A percentile compares a stretch with the other conserved stretches of the same genome.
These are phyloP conservation scores for Triticum urartu DNA, from an alignment of 176 grass and related monocot species.

Conservation along the genomic window DNA sequence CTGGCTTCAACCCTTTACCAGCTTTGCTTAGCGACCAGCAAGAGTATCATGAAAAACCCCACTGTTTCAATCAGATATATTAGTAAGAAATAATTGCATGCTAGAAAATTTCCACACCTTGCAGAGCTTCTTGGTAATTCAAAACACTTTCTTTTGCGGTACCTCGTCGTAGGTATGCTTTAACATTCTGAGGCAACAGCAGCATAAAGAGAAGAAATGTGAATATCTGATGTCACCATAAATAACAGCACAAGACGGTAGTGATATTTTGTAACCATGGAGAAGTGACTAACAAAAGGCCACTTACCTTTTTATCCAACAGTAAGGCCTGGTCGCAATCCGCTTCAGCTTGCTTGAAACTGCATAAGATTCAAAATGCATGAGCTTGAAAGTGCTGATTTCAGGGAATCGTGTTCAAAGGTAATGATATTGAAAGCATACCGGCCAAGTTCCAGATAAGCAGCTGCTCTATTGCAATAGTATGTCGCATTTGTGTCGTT, in stretches of 20 bases:
- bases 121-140: constrained; percentile 82
- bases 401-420: constrained; percentile 25
- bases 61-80: constrained; percentile 23
- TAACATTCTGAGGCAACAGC: constrained; percentile 67
- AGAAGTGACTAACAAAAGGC: neutral
- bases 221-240: neutral
- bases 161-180: constrained; percentile 92
- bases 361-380: constrained; percentile 46
- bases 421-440: constrained; percentile 34
- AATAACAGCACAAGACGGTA: constrained; percentile 28
- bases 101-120: constrained; percentile 54
- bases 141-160: constrained; percentile 70
- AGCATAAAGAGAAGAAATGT: neutral
- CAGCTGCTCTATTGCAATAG: constrained; percentile 97
- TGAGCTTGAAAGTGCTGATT: constrained; percentile 15
- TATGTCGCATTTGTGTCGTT: constrained; percentile 81
- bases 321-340: constrained; percentile 82
- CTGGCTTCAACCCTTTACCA: neutral
- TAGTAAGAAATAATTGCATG: constrained; percentile 4
- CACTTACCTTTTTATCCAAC: constrained; percentile 81
- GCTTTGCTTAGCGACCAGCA: neutral
- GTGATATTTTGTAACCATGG: neutral
- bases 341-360: constrained; percentile 80
- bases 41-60: constrained; percentile 3
- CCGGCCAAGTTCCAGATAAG: constrained; percentile 83